These are phyloP conservation scores for Fusarium sambucinum DNA, from an alignment of 2,329 filamentous ascomycete species.

Conservation along the genomic window DNA sequence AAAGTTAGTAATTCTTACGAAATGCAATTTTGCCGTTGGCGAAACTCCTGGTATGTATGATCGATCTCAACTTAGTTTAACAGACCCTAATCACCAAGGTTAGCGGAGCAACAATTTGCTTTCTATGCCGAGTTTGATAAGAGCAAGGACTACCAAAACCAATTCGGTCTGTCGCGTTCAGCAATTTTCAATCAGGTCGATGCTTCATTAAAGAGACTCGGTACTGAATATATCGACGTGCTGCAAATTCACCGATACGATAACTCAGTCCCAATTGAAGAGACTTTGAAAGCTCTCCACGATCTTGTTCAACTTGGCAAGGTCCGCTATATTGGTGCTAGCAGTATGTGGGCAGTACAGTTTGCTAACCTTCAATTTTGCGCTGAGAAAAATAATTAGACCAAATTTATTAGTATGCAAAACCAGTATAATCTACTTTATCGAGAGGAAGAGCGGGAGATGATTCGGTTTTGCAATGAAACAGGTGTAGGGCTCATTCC, in stretches of 20 bases:
- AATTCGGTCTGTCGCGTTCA: slow-evolving; percentile 33
- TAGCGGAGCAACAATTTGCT: too few species aligned
- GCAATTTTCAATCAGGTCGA: slow-evolving; percentile 41
- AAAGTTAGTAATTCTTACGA: slow-evolving; percentile 31
- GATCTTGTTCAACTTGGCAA: slow-evolving; percentile 68
- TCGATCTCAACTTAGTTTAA: too few species aligned
- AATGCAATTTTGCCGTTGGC: slow-evolving; percentile 33
- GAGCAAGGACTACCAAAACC: slow-evolving; percentile 44
- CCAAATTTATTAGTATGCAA: slow-evolving; percentile 69
- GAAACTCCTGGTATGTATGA: slow-evolving; percentile 31
- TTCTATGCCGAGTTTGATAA: too few species aligned
- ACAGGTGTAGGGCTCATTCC: slow-evolving; percentile 44
- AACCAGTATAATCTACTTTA: slow-evolving; percentile 67
- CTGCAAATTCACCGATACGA: slow-evolving; percentile 66
- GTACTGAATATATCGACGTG: slow-evolving; percentile 63
- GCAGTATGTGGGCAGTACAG: slow-evolving; percentile 59
- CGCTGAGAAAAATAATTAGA: slow-evolving; percentile 67
- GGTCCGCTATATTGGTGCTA: slow-evolving; percentile 66
- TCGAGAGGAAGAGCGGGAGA: slow-evolving; percentile 68
- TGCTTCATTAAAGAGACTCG: slow-evolving; percentile 36
- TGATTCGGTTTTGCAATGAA: slow-evolving; percentile 57
- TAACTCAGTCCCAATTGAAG: slow-evolving; percentile 59
- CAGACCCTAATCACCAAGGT: neutral
- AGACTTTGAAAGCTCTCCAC: slow-evolving; percentile 69
- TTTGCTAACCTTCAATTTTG: slow-evolving; percentile 63